Evolutionary conservation across 768 basidiomycete species (phyloP), one percentile per base, ranked within the genome.

Genomic region (Amanita polypyramis): DNA sequence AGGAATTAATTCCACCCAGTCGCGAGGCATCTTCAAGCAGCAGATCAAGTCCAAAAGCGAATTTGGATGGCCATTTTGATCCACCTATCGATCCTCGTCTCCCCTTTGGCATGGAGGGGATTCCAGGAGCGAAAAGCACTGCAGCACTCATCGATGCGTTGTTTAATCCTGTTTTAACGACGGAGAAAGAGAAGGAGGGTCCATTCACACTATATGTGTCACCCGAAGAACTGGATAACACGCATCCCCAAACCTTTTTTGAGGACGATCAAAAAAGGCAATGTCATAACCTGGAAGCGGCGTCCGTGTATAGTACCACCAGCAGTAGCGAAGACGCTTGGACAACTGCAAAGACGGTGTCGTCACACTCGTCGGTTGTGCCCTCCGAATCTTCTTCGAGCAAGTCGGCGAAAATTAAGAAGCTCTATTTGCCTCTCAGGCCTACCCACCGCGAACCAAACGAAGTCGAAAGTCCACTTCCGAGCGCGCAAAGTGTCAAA

Each of bases 121-220:
- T 84, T 5, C 78, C 79, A 1, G 58, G 65, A 14, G 73, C 80
- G 2, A 74, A 75, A 43, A 76, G 78, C 11, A 88, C 85, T 0
- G 85, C 85, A 58, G 69, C 70, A 32, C 70, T 90, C 35, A 88
- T 89, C 57, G 87, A 90, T 47, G 79, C 83, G 4, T 60, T 90
- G 20, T 90, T 90, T 60, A 90, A 90, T 55, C 86, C 87, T 1
- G 70, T 71, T 1, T 72, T 69, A 1, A 75, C 75, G 7, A 66
- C 65, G 1, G 67, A 70, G 35, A 57, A 55, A 52, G 55, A 55
- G 14, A 57, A 62, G 30, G 66, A 70, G 50, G 65, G 61, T 34
- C 74, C 72, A 12, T 73, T 75, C 52, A 73, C 71, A 32, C 53
- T 67, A 40, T 49, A 49, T 25, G 38, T 49, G 15, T 23, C 47